Evolutionary conservation across 768 basidiomycete species (phyloP), one percentile per base, ranked within the genome.

Genomic region (Suillus occidentalis): DNA sequence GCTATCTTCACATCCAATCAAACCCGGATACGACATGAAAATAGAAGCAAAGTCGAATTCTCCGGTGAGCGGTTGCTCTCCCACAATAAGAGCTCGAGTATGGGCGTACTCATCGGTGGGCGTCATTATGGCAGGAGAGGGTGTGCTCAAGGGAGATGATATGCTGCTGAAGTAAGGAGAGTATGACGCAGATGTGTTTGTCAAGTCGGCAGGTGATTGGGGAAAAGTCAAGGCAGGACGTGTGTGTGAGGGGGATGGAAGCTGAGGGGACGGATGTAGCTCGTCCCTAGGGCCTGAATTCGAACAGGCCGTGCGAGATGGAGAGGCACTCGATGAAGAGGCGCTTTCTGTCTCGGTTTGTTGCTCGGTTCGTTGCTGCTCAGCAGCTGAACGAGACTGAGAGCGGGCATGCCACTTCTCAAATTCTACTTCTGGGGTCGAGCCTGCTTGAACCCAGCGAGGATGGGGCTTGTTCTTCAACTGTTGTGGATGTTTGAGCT

Each of bases 401-500:
- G 69, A 58, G 14, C 66, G 68, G 18, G 66, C 62, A 61, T 72
- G 73, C 39, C 64, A 72, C 59, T 68, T 75, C 10, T 76, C 69
- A n/a, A 71, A 69, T 49, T 76, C 72, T 65, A 71, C 67, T 14
- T 67, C 64, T 10, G 68, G 66, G 31, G 66, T 72, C 1, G 73
- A 68, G 45, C 71, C 72, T 22, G 72, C 60, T 65, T 76, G 76
- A 6, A 70, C 70, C 88, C 87, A 89, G 37, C 87, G 84, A 22
- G 88, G 88, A 71, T 89, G 86, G 10, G 89, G 88, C 68, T 89
- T 89, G 66, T 89, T 88, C 73, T 89, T 90, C 63, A 93, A 73
- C 86, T 93, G 53, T 45, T 25, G 31, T 50, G 14, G 61, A 47
- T 53, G 45, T 25, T 31, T 52, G 40, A 34, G 63, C 43, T 63